phyloP scores from a whole-genome alignment of 208 protist genomes.

The Phytomonas serpens region DNA sequence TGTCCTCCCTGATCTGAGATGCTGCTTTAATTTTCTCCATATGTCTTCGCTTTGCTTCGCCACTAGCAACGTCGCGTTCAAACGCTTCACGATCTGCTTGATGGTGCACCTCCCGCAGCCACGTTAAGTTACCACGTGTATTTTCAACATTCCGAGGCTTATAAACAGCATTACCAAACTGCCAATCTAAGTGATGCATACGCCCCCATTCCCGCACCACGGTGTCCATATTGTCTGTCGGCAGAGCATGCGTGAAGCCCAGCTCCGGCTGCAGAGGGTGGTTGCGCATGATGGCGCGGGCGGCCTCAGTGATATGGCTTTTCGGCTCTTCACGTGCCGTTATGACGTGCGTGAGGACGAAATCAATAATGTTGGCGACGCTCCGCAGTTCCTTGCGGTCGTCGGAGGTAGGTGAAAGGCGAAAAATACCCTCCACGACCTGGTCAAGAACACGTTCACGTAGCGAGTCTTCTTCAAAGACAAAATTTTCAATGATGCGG shows the following conservation, averaged over 20 bases:
- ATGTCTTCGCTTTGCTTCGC: slow-evolving; percentile 58
- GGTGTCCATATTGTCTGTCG: slow-evolving; percentile 63
- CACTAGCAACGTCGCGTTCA: slow-evolving; percentile 36
- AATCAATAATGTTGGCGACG: slow-evolving; percentile 79
- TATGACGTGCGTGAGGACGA: slow-evolving; percentile 75
- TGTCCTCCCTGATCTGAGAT: slow-evolving; percentile 9
- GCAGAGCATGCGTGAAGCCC: slow-evolving; percentile 79
- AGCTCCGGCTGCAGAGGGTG: slow-evolving; percentile 79
- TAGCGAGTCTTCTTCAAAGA: slow-evolving; percentile 87
- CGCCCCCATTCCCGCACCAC: slow-evolving; percentile 85
- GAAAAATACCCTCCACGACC: slow-evolving; percentile 84
- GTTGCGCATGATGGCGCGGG: slow-evolving; percentile 44
- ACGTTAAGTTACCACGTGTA: slow-evolving; percentile 76
- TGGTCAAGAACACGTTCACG: slow-evolving; percentile 78
- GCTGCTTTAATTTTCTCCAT: slow-evolving; percentile 57
- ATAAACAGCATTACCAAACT: slow-evolving; percentile 90
- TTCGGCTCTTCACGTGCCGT: slow-evolving; percentile 31
- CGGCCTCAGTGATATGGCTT: slow-evolving; percentile 42
- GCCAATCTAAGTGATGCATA: slow-evolving; percentile 85
- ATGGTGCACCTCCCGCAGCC: slow-evolving; percentile 72
- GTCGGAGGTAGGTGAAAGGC: slow-evolving; percentile 59
- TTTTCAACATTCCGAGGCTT: slow-evolving; percentile 56
- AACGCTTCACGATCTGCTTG: slow-evolving; percentile 51
- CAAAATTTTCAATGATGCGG: slow-evolving; percentile 81
- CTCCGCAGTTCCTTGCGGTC: slow-evolving; percentile 77